Percentiles rank a stretch among this genome's conserved stretches.
Conservation (phyloP, 345 rosid genomes). For the Lepidium didymum region DNA sequence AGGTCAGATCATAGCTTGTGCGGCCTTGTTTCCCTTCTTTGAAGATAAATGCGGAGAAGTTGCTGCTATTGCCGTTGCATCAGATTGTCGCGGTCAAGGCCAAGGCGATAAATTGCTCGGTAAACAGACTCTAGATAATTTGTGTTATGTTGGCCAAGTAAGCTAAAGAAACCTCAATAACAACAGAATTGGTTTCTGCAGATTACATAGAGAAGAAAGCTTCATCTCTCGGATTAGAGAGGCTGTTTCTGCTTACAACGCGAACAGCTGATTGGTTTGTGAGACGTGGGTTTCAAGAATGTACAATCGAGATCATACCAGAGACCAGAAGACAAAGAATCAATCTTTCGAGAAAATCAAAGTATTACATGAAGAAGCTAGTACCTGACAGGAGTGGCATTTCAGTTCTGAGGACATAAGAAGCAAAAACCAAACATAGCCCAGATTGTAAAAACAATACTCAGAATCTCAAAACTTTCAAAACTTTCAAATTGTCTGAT, state of each 20-base stretch:
- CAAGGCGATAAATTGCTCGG: conserved; percentile 92
- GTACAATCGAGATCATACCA: conserved; percentile 65
- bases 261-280: conserved; percentile 82
- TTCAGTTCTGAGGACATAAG: conserved; percentile 26
- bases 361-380: conserved; percentile 72
- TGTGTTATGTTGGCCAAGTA: neutral
- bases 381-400: conserved; percentile 66
- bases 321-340: conserved; percentile 57
- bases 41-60: conserved; percentile 87
- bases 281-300: conserved; percentile 75
- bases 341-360: conserved; percentile 67
- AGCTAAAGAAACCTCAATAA: neutral
- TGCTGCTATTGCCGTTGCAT: conserved; percentile 80
- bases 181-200: conserved; percentile 17
- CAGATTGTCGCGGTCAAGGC: conserved; percentile 94
- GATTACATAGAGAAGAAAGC: conserved; percentile 93
- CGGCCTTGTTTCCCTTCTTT: conserved; percentile 78
- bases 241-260: conserved; percentile 75
- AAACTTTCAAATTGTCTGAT: neutral
- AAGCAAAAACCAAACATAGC: neutral
- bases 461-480: no score
- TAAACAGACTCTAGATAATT: conserved; percentile 19
- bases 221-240: conserved; percentile 59
- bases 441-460: neutral
- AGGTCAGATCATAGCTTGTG: conserved; percentile 81